A percentile compares a stretch with the other conserved stretches of the same genome.
Evolutionary conservation across 1,139 yeast species (phyloP).

Genomic region (Kluyveromyces sp.): DNA sequence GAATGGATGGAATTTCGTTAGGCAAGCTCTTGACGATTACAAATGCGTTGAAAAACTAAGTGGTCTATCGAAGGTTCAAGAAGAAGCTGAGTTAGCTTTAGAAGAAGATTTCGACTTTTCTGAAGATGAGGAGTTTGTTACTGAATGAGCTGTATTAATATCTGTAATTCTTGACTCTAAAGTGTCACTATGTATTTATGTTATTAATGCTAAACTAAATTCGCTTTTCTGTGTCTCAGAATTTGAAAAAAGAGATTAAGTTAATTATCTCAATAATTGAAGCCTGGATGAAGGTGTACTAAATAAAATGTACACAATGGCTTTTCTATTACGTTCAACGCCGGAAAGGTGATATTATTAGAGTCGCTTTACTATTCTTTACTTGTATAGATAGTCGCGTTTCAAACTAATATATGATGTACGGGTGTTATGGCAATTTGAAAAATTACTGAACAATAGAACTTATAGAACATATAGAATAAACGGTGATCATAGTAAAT

Average conservation of each 20-base stretch:
- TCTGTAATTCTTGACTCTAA: too few relatives aligned
- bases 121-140: slow-evolving; percentile 10
- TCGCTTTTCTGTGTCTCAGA: too few relatives aligned
- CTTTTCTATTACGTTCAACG: too few relatives aligned
- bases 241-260: too few relatives aligned
- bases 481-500: neutral
- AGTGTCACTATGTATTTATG: too few relatives aligned
- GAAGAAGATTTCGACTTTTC: slow-evolving; percentile 38
- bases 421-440: neutral
- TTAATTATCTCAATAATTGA: too few relatives aligned
- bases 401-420: neutral
- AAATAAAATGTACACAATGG: too few relatives aligned
- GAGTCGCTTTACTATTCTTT: too few relatives aligned
- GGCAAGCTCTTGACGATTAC: slow-evolving; percentile 55
- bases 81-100: slow-evolving; percentile 56
- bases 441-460: neutral
- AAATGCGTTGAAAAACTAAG: slow-evolving; percentile 65
- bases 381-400: too few relatives aligned
- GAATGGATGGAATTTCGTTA: slow-evolving; percentile 76
- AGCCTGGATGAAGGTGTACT: too few relatives aligned
- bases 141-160: neutral
- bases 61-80: slow-evolving; percentile 68
- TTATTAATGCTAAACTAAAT: too few relatives aligned
- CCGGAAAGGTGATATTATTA: too few relatives aligned
- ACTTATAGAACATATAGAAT: neutral